Base-by-base conservation (phyloP, 2,329 filamentous ascomycete genomes). In the Scorias spongiosa region DNA sequence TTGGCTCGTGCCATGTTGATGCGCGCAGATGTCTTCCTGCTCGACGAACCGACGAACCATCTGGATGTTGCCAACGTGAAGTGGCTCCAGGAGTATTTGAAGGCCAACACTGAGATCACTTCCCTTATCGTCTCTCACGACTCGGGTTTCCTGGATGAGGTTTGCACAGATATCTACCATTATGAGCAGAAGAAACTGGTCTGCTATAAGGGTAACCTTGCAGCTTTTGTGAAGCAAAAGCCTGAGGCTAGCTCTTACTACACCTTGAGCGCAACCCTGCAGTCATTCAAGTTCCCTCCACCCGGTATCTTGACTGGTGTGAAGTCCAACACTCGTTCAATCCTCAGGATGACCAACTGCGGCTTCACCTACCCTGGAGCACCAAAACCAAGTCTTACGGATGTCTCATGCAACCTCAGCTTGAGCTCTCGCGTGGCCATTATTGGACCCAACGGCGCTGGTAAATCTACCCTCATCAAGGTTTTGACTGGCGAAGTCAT, bases 31-130 rank as follows among this genome's bases (percentile, higher is more conserved):
- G 88, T 98, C 42, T 75, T 98, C 46, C 73, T 98, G 42, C 78
- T 98, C 46, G 91, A 98, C 74, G 91, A 98, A 76, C 91, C 91
- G 65, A 98, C 91, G 57, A 98, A 98, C 71, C 91, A 98, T 67
- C 72, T 98, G 62, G 91, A 98, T 63, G 88, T 96, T 56, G 80
- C 80, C 58, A 96, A 96, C 64, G 87, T 98, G 55, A 86, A 84
- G 53, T 98, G 91, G 91, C 68, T 98, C 40, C 82, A 95, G 64
- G 81, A 87, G 53, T 98, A 98, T 64, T 78, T 98, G 56, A 93
- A 93, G 74, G 75, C 75, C n/a, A 87, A 98, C 68, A 84, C 85
- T 5, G 85, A 96, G 42, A 96, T 96, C 60, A 98, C 91, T 48
- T 93, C 85, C 60, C 71, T 98, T 69, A 96, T 98, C 59, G 91